These are phyloP conservation scores for Nakaseomyces kungkrabaensis DNA, from an alignment of 1,139 yeast genomes.

Conservation along the genomic window DNA sequence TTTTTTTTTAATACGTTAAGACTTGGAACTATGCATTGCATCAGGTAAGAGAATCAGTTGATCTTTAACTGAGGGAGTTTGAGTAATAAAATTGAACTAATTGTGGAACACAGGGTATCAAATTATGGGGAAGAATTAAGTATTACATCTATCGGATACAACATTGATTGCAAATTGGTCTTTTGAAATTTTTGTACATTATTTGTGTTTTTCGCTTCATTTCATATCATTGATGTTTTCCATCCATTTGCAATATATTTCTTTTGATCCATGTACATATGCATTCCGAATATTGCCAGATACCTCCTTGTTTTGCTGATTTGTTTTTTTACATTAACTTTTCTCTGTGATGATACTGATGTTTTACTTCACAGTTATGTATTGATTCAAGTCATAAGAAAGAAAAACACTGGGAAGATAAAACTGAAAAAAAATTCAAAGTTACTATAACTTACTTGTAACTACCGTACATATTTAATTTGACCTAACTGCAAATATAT, in stretches of 20 bases:
- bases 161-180: neutral
- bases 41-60: too few relatives aligned
- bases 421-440: neutral
- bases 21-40: too few relatives aligned
- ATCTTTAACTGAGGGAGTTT: too few relatives aligned
- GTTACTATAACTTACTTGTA: neutral
- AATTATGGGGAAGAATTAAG: neutral
- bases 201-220: neutral
- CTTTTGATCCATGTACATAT: neutral
- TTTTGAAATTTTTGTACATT: neutral
- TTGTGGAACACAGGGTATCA: too few relatives aligned
- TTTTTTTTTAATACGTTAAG: too few relatives aligned
- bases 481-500: slow-evolving; percentile 1
- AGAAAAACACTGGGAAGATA: neutral
- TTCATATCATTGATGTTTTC: neutral
- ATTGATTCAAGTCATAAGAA: too few relatives aligned
- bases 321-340: neutral
- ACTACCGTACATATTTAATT: neutral
- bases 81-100: too few relatives aligned
- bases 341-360: neutral
- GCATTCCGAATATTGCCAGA: neutral
- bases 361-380: too few relatives aligned
- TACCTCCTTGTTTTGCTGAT: neutral
- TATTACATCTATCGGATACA: neutral
- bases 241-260: neutral